phyloP scores from a whole-genome alignment of 140 eudicot genomes.

The Ambrosia hybrid region DNA sequence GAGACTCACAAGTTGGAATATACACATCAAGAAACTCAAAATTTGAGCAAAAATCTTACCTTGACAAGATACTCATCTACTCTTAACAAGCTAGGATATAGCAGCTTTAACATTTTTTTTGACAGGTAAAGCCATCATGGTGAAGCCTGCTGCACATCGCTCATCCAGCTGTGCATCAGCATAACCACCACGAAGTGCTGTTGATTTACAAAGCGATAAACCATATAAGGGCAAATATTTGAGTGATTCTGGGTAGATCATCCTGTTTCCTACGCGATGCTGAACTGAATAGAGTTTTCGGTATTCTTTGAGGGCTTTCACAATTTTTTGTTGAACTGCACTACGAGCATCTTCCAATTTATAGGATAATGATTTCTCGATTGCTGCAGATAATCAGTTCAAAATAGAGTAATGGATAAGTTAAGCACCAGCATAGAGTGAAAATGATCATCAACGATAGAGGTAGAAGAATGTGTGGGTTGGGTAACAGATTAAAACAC shows the following conservation, averaged over 20 bases:
- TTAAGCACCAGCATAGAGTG: constrained; percentile 16
- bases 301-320: constrained; percentile 90
- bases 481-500: not conserved
- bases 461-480: not conserved
- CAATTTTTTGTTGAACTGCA: constrained; percentile 61
- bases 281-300: constrained; percentile 86
- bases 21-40: not conserved
- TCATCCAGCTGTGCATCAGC: constrained; percentile 92
- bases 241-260: constrained; percentile 95
- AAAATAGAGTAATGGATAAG: not conserved
- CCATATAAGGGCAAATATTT: constrained; percentile 82
- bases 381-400: constrained; percentile 54
- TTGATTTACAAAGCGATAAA: constrained; percentile 70
- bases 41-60: constrained; percentile 40
- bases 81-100: constrained; percentile 80
- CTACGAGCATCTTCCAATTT: constrained; percentile 91
- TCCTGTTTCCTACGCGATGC: constrained; percentile 79
- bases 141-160: constrained; percentile 94
- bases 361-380: constrained; percentile 79
- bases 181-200: constrained; percentile 89
- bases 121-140: constrained; percentile 98
- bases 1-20: not conserved
- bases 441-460: not conserved
- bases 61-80: constrained; percentile 75
- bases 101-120: constrained; percentile 67